Conservation (phyloP, 2,329 filamentous ascomycete genomes). For the Dactylellina parvicollis region DNA sequence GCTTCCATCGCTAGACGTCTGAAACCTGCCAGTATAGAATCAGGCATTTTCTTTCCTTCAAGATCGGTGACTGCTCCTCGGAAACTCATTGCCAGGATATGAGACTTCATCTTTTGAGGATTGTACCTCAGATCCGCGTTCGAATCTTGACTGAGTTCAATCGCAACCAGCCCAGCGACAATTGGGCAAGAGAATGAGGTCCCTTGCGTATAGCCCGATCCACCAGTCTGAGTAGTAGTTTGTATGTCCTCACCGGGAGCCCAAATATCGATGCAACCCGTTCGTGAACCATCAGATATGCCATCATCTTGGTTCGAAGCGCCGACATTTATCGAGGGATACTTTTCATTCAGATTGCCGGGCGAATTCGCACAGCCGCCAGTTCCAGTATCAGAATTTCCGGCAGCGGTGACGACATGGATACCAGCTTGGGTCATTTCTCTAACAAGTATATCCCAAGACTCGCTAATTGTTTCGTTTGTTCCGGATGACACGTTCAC, state of each 20-base stretch:
- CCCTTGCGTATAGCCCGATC: not conserved
- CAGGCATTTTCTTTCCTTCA: too few species aligned
- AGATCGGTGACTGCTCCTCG: not conserved
- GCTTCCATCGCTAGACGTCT: too few species aligned
- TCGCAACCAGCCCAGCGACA: conserved; percentile 19
- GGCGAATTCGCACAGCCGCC: conserved; percentile 10
- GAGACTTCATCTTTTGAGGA: conserved; percentile 10
- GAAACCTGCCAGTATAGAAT: too few species aligned
- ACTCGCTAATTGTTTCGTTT: too few species aligned
- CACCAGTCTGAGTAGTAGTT: not conserved
- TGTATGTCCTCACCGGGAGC: not conserved
- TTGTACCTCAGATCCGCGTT: conserved; percentile 5
- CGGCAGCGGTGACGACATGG: conserved; percentile 21
- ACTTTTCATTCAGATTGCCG: not conserved
- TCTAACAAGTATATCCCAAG: not conserved
- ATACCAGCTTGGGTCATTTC: too few species aligned
- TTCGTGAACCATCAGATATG: conserved; percentile 4
- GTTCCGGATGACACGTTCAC: conserved; percentile 24
- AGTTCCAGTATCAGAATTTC: conserved; percentile 9
- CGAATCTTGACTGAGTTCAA: conserved; percentile 2
- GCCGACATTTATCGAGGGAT: conserved; percentile 19
- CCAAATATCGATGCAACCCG: conserved; percentile 24
- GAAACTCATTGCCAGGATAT: conserved; percentile 14
- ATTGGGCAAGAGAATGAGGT: conserved; percentile 20
- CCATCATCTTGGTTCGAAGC: conserved; percentile 8